Conservation (phyloP, 495 filamentous ascomycete species). For the Neurospora discreta region DNA sequence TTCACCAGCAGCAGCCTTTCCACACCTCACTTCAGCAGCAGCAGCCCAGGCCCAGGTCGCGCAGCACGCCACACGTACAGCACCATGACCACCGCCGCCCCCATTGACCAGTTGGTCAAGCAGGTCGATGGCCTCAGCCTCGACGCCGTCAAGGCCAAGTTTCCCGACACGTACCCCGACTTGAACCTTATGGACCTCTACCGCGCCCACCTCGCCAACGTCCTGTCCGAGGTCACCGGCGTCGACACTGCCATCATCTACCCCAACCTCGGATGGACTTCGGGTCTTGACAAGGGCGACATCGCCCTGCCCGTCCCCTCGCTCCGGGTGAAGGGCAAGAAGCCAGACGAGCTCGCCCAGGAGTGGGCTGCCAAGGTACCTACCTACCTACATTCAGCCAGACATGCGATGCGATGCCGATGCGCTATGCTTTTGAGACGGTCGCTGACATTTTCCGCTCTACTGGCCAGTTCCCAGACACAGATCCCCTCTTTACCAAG, state of each 20-base stretch:
- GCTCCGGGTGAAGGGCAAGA: slow-evolving; percentile 70
- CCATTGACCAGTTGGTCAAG: slow-evolving; percentile 26
- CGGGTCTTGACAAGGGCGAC: slow-evolving; percentile 81
- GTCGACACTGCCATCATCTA: slow-evolving; percentile 70
- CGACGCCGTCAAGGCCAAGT: slow-evolving; percentile 30
- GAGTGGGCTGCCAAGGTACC: slow-evolving; percentile 59
- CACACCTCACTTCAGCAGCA: neutral
- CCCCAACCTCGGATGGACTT: slow-evolving; percentile 68
- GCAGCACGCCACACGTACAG: slow-evolving; percentile 11
- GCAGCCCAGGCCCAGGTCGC: neutral
- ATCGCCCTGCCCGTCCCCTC: slow-evolving; percentile 69
- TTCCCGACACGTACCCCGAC: slow-evolving; percentile 49
- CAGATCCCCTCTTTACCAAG: slow-evolving; percentile 57
- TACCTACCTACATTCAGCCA: neutral
- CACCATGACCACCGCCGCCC: slow-evolving; percentile 14
- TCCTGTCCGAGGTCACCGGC: slow-evolving; percentile 59
- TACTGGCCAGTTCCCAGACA: slow-evolving; percentile 56
- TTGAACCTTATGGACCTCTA: slow-evolving; percentile 83
- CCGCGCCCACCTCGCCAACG: slow-evolving; percentile 66
- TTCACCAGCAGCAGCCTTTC: neutral
- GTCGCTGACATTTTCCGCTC: neutral
- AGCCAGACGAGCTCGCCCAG: slow-evolving; percentile 57
- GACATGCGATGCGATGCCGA: neutral
- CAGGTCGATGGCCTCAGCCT: slow-evolving; percentile 30
- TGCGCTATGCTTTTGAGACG: neutral